Evolutionary conservation across 1,139 yeast genomes (phyloP), one percentile per base, ranked within the genome.

Genomic region (Casaregolazyma lundiana): DNA sequence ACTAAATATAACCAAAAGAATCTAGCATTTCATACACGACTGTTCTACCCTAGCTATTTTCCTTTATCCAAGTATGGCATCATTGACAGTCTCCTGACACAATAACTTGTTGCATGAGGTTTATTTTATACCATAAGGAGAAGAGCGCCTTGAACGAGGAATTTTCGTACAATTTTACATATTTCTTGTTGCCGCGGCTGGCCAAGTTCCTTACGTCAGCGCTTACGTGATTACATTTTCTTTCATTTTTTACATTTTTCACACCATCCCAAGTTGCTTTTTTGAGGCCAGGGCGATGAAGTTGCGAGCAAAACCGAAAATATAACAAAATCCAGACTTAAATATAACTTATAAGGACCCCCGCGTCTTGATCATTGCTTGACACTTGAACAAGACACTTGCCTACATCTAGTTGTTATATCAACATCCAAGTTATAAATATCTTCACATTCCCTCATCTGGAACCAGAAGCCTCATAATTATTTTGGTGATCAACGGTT

Each of bases 251-350:
- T 26, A 26, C 32, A 26, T 26, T 26, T 26, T 26, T n/a, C 32
- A 26, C 13, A 26, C 6, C 15, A 11, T 6, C 32, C 32, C 32
- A 26, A 26, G 32, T 26, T 26, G 13, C 32, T 26, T 26, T 26
- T 26, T 26, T n/a, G 5, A 7, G n/a, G 11, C 32, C 11, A 26
- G 13, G 15, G 32, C 32, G 32, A 26, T 26, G 32, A 26, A 26
- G 32, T 26, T 26, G 32, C 32, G 32, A 26, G 32, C 32, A 26
- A 26, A 26, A n/a, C 15, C 32, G 32, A 26, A 26, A 26, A 26
- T 26, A 26, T 26, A 26, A 26, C 32, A 26, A 26, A 6, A 26
- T 13, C 11, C 15, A 26, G 32, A 15, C 13, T 26, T 26, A 26
- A 7, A 26, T 26, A 26, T 26, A 26, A 26, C 32, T 11, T 26